These are phyloP conservation scores for Narthecium ossifragum DNA, from an alignment of 106 monocot species.

Conservation along the genomic window DNA sequence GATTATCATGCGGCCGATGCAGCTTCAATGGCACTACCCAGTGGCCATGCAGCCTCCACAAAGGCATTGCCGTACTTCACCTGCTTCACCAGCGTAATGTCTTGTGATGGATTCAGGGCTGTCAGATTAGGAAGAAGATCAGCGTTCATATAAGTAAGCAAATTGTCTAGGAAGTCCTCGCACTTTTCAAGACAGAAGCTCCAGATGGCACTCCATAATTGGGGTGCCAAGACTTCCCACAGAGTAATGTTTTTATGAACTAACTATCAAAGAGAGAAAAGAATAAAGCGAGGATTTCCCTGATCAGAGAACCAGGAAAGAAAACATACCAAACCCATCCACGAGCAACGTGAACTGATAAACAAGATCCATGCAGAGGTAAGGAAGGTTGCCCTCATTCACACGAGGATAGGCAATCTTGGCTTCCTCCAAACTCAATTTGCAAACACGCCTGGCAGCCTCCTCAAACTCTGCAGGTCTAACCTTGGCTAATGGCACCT, in stretches of 20 bases:
- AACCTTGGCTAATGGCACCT: conserved; percentile 36
- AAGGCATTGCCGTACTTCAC: conserved; percentile 55
- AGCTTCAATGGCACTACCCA: conserved; percentile 85
- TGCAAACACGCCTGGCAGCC: conserved; percentile 47
- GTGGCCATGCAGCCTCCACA: conserved; percentile 93
- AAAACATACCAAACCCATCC: conserved; percentile 53
- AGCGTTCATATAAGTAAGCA: too few species aligned
- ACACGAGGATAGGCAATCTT: conserved; percentile 36
- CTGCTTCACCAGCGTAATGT: conserved; percentile 85
- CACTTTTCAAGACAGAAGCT: too few species aligned
- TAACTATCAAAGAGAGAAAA: neutral
- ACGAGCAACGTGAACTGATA: conserved; percentile 68
- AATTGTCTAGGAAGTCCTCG: too few species aligned
- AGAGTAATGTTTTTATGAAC: neutral
- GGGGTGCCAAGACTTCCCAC: neutral
- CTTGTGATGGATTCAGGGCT: conserved; percentile 66
- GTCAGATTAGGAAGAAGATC: neutral
- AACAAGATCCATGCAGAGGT: conserved; percentile 69
- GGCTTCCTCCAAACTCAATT: conserved; percentile 41
- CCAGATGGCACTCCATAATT: too few species aligned
- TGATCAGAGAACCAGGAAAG: too few species aligned
- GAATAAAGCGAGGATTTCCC: neutral
- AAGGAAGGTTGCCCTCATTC: conserved; percentile 45
- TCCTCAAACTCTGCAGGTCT: conserved; percentile 55
- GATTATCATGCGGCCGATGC: conserved; percentile 14